Percentiles rank a stretch among this genome's conserved stretches.
Conservation (phyloP, 805 yeast genomes). For the Pichia exigua region DNA sequence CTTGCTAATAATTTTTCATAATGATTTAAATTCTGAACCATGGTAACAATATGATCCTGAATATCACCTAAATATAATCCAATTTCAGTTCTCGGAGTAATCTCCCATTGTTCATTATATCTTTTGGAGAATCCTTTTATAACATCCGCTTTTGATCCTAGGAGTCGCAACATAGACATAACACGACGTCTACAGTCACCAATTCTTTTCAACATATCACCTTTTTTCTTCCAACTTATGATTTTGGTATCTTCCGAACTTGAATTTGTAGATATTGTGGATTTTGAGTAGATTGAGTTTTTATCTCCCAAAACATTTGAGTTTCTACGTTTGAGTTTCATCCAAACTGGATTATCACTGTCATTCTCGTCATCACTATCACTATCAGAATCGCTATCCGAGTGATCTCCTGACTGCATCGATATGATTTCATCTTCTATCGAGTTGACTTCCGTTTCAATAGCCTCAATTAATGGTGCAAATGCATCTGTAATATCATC, state of each 20-base stretch:
- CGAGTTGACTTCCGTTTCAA: conserved; percentile 89
- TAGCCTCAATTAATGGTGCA: conserved; percentile 92
- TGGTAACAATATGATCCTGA: conserved; percentile 94
- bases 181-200: conserved; percentile 94
- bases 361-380: conserved; percentile 35
- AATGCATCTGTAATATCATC: conserved; percentile 97
- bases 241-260: conserved; percentile 35
- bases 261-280: conserved; percentile 15
- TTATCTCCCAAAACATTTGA: conserved; percentile 23
- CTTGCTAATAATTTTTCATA: conserved; percentile 90
- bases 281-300: conserved; percentile 14
- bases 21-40: conserved; percentile 93
- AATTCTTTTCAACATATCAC: conserved; percentile 89
- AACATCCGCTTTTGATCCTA: conserved; percentile 96
- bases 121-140: conserved; percentile 91
- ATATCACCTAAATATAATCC: conserved; percentile 95
- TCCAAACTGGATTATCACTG: conserved; percentile 27
- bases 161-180: conserved; percentile 75
- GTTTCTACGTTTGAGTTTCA: conserved; percentile 23
- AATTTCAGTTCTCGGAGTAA: conserved; percentile 75
- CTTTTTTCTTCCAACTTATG: conserved; percentile 82
- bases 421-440: conserved; percentile 86
- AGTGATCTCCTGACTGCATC: conserved; percentile 66
- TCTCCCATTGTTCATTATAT: conserved; percentile 77
- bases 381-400: conserved; percentile 38